Percentiles rank a stretch among this genome's conserved stretches.
Evolutionary conservation across 2,329 filamentous ascomycete species (phyloP).

Genomic region (Parascedosporium putredinis): DNA sequence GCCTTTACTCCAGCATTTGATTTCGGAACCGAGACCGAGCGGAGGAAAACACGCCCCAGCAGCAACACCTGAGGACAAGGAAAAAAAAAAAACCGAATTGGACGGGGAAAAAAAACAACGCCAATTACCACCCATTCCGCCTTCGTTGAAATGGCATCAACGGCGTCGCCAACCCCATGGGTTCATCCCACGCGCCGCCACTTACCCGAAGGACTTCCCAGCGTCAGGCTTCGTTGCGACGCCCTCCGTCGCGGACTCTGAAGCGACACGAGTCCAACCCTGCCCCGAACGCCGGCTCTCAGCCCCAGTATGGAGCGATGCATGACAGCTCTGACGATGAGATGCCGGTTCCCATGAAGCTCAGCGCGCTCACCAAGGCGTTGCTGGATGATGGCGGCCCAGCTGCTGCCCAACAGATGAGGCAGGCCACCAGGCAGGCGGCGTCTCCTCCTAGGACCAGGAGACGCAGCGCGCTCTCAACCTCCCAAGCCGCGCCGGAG

Average conservation of each 20-base stretch:
- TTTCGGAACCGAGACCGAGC: not conserved
- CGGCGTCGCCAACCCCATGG: constrained; percentile 44
- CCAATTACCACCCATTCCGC: not conserved
- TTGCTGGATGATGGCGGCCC: constrained; percentile 58
- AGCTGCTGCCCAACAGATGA: constrained; percentile 22
- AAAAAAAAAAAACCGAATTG: no score
- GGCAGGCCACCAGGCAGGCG: constrained; percentile 25
- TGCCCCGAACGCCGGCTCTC: constrained; percentile 20
- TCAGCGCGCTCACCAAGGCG: constrained; percentile 85
- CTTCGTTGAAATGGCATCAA: constrained; percentile 37
- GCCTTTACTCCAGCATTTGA: not conserved
- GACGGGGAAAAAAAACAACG: not conserved
- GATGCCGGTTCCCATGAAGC: constrained; percentile 81
- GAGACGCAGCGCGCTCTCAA: constrained; percentile 36
- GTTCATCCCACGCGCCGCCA: constrained; percentile 32
- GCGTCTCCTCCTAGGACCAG: constrained; percentile 37
- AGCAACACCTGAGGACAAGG: not conserved
- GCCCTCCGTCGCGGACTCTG: constrained; percentile 35
- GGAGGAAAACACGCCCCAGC: not conserved
- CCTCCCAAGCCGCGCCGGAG: constrained; percentile 21
- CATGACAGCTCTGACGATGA: constrained; percentile 94
- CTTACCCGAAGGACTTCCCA: constrained; percentile 43
- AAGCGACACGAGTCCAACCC: constrained; percentile 36
- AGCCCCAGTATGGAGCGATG: constrained; percentile 38
- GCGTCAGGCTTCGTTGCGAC: constrained; percentile 39